Evolutionary conservation across 257 asterid species (phyloP), one percentile per base, ranked within the genome.

Genomic region (Marsdenia floribunda): DNA sequence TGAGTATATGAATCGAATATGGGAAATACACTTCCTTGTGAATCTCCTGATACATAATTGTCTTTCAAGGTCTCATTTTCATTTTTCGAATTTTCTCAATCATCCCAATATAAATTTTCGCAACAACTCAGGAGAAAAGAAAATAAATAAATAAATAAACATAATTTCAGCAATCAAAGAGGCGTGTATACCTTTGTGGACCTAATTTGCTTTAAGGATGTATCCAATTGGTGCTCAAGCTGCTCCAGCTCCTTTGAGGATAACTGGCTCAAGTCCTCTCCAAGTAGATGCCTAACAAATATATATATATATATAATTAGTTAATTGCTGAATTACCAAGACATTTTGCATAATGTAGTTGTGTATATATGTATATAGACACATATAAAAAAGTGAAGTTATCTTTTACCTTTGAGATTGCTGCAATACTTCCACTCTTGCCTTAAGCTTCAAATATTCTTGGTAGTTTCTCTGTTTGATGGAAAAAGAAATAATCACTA

Each of bases 401-500:
- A 29, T n/a, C 46, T n/a, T 63, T 71, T 80, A 90, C 96, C 96
- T 90, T 75, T 90, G 96, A 75, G 90, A 85, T 64, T 85, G 88
- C 75, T 88, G 90, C 38, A 87, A 85, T 35, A 37, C 80, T 80
- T 88, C 96, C 79, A 83, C 90, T 70, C 78, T 83, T 75, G 79
- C 85, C 83, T 90, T 90, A 26, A 88, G 93, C 82, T 80, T 82
- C 79, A 87, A 50, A 83, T 87, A 90, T 75, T 88, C 93, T 42
- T 88, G 85, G 79, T 88, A 90, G 37, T 61, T 66, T 74, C 79
- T 75, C 91, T 89, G 84, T 80, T 79, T 73, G 53, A 66, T 68
- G 58, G 67, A 76, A 19, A 26, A 59, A 37, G 29, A 14, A 46
- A 10, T 73, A 46, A 70, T 42, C 7, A 19, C 22, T 5, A 6